A percentile compares a stretch with the other conserved stretches of the same genome.
Conservation (phyloP, 1,284 basidiomycete genomes). For the Anthracocystis walkeri region DNA sequence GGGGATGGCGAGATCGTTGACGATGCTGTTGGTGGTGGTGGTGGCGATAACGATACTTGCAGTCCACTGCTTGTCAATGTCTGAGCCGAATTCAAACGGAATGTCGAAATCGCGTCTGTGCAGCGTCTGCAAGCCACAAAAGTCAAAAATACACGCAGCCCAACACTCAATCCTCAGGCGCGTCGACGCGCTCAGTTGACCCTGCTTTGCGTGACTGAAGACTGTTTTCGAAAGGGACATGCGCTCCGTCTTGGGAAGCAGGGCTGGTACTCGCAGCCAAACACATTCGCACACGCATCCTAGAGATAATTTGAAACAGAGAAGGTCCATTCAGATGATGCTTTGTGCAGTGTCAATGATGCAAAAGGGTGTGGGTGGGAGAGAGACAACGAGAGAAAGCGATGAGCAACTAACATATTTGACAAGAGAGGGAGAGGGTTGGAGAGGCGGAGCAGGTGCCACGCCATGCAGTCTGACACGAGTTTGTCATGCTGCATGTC, state of each 20-base stretch:
- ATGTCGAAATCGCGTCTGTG: conserved; percentile 9
- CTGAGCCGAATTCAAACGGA: background rate
- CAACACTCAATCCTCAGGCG: conserved; percentile 9
- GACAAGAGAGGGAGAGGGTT: conserved; percentile 10
- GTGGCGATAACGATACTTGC: conserved; percentile 1
- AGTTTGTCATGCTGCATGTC: background rate
- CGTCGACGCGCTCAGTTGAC: conserved; percentile 32
- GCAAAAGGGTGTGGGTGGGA: conserved; percentile 24
- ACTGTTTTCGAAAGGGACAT: background rate
- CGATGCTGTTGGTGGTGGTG: background rate
- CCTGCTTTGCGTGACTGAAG: conserved; percentile 10
- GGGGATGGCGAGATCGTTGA: background rate
- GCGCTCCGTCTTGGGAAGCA: too few species aligned
- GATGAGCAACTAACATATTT: conserved; percentile 30
- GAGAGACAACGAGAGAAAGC: background rate
- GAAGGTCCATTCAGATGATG: conserved; percentile 51
- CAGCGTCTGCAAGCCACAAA: conserved; percentile 8
- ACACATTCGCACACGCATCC: background rate
- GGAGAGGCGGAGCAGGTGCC: conserved; percentile 8
- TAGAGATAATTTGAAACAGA: background rate
- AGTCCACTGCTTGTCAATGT: background rate
- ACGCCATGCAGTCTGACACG: background rate
- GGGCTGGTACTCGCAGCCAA: background rate
- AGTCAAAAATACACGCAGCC: conserved; percentile 8
- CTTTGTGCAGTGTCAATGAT: conserved; percentile 41